Percentiles rank a stretch among this genome's conserved stretches.
Evolutionary conservation across 768 basidiomycete species (phyloP).

Genomic region (Suillus subalutaceus): DNA sequence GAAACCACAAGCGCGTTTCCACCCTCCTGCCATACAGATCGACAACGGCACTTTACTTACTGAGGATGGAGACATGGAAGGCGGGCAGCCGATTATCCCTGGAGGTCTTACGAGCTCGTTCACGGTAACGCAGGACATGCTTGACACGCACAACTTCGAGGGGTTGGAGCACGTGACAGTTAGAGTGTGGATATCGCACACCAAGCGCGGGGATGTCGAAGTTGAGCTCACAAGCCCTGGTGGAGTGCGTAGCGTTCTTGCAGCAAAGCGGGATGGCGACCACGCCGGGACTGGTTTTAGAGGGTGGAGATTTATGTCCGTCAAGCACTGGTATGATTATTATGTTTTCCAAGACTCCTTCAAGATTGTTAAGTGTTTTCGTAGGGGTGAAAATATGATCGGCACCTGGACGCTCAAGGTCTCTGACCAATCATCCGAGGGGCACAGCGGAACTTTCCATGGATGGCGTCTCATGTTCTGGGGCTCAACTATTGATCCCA

Average conservation of each 20-base stretch:
- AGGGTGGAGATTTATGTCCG: conserved; percentile 98
- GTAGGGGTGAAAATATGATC: conserved; percentile 89
- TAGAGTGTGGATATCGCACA: conserved; percentile 91
- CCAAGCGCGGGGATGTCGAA: conserved; percentile 87
- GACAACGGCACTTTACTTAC: conserved; percentile 56
- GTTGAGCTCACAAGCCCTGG: conserved; percentile 86
- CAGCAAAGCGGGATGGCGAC: conserved; percentile 70
- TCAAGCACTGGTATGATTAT: conserved; percentile 87
- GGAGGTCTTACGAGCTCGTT: conserved; percentile 69
- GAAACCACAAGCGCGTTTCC: conserved; percentile 93
- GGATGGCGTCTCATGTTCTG: conserved; percentile 94
- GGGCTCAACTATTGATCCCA: conserved; percentile 82
- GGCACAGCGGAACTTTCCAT: conserved; percentile 68
- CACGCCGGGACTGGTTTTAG: conserved; percentile 67
- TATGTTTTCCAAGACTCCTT: conserved; percentile 10
- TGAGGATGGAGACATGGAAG: conserved; percentile 50
- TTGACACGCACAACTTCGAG: conserved; percentile 80
- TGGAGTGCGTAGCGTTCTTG: conserved; percentile 84
- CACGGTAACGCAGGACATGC: conserved; percentile 64
- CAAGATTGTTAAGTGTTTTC: conserved; percentile 18
- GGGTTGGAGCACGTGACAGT: conserved; percentile 90
- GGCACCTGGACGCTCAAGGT: conserved; percentile 92
- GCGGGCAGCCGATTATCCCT: conserved; percentile 65
- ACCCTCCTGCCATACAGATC: conserved; percentile 71
- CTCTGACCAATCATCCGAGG: conserved; percentile 70